Conservation (phyloP, 495 filamentous ascomycete species). For the Alectoria sarmentosa region DNA sequence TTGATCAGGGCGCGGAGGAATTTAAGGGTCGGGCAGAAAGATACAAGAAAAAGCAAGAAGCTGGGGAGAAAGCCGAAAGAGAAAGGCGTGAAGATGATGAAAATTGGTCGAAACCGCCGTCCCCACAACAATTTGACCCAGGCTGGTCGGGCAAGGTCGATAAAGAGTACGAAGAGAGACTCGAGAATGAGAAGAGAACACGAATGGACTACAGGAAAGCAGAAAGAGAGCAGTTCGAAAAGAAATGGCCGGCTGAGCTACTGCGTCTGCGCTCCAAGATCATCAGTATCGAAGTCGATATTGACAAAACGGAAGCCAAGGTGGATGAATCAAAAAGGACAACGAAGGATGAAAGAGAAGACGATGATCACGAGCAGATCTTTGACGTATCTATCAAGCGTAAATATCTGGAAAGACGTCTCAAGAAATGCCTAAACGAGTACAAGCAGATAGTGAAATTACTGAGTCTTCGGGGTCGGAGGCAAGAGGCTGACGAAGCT, state of each 20-base stretch:
- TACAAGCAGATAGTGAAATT: background rate
- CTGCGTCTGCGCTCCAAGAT: background rate
- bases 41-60: background rate
- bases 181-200: background rate
- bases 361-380: background rate
- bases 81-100: background rate
- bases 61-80: background rate
- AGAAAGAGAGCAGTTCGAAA: background rate
- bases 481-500: slow-evolving; percentile 1
- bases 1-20: background rate
- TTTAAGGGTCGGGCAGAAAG: background rate
- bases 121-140: background rate
- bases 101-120: background rate
- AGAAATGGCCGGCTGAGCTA: background rate
- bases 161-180: slow-evolving; percentile 1
- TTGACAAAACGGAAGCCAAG: background rate
- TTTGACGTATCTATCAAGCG: background rate
- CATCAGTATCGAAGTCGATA: background rate
- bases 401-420: background rate
- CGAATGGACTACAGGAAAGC: background rate
- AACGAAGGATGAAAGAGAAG: background rate
- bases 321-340: background rate
- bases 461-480: background rate
- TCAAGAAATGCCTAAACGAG: background rate
- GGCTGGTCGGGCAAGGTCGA: background rate